Conservation (phyloP, 306 rosid species). For the Vachellia pachyceras region DNA sequence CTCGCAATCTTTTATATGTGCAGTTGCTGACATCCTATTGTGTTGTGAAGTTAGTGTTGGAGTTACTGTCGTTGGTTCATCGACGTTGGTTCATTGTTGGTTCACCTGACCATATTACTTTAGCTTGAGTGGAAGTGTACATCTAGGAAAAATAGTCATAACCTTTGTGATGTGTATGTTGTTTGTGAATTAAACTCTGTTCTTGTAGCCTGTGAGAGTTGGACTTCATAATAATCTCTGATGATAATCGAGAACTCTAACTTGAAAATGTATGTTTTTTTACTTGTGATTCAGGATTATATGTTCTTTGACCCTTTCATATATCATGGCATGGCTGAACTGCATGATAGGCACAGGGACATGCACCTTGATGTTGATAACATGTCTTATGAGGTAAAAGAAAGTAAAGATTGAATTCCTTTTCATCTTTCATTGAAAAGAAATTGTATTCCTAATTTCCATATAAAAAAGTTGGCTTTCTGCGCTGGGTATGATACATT, state of each 20-base stretch:
- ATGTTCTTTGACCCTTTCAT: constrained; percentile 78
- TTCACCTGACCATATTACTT: not conserved
- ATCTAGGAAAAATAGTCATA: constrained; percentile 4
- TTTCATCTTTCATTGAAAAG: not conserved
- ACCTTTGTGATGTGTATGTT: constrained; percentile 4
- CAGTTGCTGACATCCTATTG: constrained; percentile 25
- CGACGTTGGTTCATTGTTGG: too few species aligned
- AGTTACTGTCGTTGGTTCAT: constrained; percentile 25
- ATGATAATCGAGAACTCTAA: constrained; percentile 29
- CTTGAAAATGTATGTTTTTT: constrained; percentile 27
- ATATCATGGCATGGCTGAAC: constrained; percentile 78
- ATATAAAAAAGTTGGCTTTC: constrained; percentile 30
- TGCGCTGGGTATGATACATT: not conserved
- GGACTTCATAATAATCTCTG: not conserved
- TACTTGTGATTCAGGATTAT: constrained; percentile 66
- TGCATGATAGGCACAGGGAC: constrained; percentile 91
- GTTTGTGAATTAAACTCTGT: not conserved
- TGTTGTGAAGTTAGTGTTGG: constrained; percentile 31
- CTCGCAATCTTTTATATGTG: constrained; percentile 19
- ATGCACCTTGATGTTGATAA: constrained; percentile 97
- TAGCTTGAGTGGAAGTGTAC: not conserved
- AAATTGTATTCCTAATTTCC: constrained; percentile 19
- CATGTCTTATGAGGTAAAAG: constrained; percentile 89
- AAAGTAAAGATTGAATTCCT: constrained; percentile 30
- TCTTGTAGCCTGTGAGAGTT: constrained; percentile 33